A percentile compares a stretch with the other conserved stretches of the same genome.
phyloP scores from a whole-genome alignment of 257 asterid species.

The Lantana camara region DNA sequence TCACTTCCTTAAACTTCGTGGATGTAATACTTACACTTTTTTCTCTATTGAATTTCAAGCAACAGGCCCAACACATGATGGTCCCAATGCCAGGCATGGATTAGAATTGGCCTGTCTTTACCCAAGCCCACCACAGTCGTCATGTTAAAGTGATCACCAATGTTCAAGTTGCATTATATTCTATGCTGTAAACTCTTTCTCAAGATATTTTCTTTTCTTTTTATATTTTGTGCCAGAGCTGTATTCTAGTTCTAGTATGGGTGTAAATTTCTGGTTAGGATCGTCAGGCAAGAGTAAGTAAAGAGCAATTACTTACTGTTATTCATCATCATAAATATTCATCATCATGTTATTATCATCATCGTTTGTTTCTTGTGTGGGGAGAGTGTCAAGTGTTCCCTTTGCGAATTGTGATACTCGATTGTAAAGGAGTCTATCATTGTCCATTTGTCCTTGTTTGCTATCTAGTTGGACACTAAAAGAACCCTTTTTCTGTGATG shows the following conservation, averaged over 20 bases:
- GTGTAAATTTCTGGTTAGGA: conserved; percentile 27
- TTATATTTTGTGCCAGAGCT: not conserved
- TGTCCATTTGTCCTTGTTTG: not conserved
- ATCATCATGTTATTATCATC: not conserved
- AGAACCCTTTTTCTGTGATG: not conserved
- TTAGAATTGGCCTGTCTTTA: conserved; percentile 27
- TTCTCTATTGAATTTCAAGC: conserved; percentile 32
- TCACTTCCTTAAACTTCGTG: conserved; percentile 1
- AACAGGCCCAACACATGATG: conserved; percentile 58
- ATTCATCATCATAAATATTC: conserved; percentile 10
- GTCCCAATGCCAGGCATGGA: conserved; percentile 64
- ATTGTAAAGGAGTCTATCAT: conserved; percentile 17
- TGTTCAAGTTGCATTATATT: conserved; percentile 29
- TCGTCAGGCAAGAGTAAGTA: conserved; percentile 14
- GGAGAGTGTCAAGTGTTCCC: not conserved
- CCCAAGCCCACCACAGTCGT: conserved; percentile 25
- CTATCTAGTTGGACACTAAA: not conserved
- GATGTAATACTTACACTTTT: conserved; percentile 18
- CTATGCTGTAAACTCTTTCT: conserved; percentile 19
- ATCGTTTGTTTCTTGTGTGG: not conserved
- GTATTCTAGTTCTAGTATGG: conserved; percentile 17
- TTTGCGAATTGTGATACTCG: not conserved
- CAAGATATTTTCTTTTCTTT: conserved; percentile 3
- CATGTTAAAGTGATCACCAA: conserved; percentile 25
- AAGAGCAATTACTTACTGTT: conserved; percentile 27